Percentiles rank a stretch among this genome's conserved stretches.
phyloP scores from a whole-genome alignment of 768 basidiomycete genomes.

The Kwoniella sp. region DNA sequence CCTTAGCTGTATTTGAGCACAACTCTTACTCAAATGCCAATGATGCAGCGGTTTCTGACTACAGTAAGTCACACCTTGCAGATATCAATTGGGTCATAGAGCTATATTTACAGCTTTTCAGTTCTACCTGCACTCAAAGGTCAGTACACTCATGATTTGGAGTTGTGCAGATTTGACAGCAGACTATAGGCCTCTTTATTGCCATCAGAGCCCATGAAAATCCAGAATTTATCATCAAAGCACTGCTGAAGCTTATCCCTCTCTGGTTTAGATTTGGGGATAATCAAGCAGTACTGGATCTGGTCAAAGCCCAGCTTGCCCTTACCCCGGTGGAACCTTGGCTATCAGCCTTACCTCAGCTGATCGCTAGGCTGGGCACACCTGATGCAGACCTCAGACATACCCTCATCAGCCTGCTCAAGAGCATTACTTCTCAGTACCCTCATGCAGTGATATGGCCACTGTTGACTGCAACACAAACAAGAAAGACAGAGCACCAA shows the following conservation, averaged over 20 bases:
- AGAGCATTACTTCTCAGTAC: constrained; percentile 39
- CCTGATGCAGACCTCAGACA: constrained; percentile 33
- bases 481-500: constrained; percentile 38
- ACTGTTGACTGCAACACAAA: constrained; percentile 45
- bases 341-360: constrained; percentile 47
- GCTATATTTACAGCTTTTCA: constrained; percentile 9
- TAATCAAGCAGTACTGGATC: constrained; percentile 32
- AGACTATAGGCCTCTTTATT: constrained; percentile 36
- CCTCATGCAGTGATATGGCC: constrained; percentile 50
- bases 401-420: constrained; percentile 39
- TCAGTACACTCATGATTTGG: constrained; percentile 4
- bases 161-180: not conserved
- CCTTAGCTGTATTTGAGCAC: constrained; percentile 36
- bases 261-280: constrained; percentile 49
- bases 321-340: constrained; percentile 31
- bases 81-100: not conserved
- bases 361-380: constrained; percentile 47
- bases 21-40: constrained; percentile 24
- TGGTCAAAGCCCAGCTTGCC: constrained; percentile 34
- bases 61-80: constrained; percentile 25
- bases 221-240: constrained; percentile 44
- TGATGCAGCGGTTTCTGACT: constrained; percentile 31
- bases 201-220: constrained; percentile 30
- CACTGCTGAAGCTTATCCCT: constrained; percentile 44
- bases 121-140: constrained; percentile 47